Conservation (phyloP, 331 rosid genomes). For the Ulmus americana region DNA sequence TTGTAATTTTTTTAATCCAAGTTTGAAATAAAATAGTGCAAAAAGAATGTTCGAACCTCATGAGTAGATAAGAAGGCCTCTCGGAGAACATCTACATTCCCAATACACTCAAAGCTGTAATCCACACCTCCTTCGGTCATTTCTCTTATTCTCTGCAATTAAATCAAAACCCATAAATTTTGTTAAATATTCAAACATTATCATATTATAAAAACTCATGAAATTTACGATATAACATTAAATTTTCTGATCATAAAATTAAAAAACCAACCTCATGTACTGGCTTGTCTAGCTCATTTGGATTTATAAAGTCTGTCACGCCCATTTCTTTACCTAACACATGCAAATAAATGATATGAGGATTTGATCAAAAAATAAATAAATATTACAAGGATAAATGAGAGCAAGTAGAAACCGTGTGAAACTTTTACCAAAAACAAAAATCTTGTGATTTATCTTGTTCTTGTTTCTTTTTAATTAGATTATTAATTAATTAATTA, state of each 20-base stretch:
- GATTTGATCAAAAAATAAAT: too few species aligned
- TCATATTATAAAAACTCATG: not conserved
- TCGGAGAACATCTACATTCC: slow-evolving; percentile 50
- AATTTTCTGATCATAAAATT: not conserved
- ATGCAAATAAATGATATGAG: not conserved
- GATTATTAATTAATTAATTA: too few species aligned
- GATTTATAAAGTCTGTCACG: slow-evolving; percentile 64
- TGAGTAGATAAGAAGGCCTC: slow-evolving; percentile 65
- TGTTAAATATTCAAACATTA: too few species aligned
- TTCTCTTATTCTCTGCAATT: slow-evolving; percentile 54
- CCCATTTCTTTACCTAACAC: slow-evolving; percentile 53
- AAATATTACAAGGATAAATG: too few species aligned
- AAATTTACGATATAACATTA: not conserved
- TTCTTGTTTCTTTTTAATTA: not conserved
- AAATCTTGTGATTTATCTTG: not conserved
- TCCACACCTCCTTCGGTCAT: slow-evolving; percentile 63
- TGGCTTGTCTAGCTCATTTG: slow-evolving; percentile 50
- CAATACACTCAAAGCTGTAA: slow-evolving; percentile 79
- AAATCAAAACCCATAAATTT: not conserved
- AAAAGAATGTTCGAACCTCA: slow-evolving; percentile 24
- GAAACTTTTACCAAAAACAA: not conserved
- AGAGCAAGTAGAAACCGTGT: not conserved
- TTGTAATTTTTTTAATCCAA: too few species aligned
- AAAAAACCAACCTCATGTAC: slow-evolving; percentile 49
- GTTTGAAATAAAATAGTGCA: too few species aligned